Base-by-base conservation (phyloP, 2,329 filamentous ascomycete species). In the Fusarium sp. region DNA sequence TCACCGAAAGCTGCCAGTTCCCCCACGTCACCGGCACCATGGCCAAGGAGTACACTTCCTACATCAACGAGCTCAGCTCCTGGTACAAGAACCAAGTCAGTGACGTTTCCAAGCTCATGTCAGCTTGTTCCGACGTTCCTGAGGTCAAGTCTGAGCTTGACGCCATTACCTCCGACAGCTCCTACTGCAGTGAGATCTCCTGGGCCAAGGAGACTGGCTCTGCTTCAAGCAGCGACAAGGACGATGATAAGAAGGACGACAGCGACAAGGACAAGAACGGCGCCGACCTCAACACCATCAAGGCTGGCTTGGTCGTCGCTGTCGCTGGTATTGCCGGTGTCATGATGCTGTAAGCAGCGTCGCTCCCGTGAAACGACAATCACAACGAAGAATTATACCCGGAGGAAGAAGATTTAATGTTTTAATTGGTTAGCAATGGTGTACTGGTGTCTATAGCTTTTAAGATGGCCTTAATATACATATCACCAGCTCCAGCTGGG, bases 101-200 rank as follows among this genome's bases (percentile, higher is more conserved):
- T 4, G 70, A 63, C 1, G 34, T 76, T 18, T 63, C 62, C 6
- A 65, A 65, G 37, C 45, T 77, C 7, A 28, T 72, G 33, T 56
- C 70, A 1, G 76, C 75, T 10, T 77, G 75, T 57, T 74, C 65
- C 54, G 75, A 77, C n/a, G 73, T 76, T 11, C 73, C 74, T 20
- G 72, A 62, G 50, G 30, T 74, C 16, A 61, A 46, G 18, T 58
- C 45, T 15, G 13, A 47, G 9, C n/a, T 73, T 8, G 67, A 41
- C 1, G 31, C 34, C 8, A 11, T 63, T 1, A 58, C 53, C 18
- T 36, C 23, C 4, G 8, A 20, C 20, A 49, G 45, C 10, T 44
- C 65, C 16, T 8, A 58, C 6, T 73, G 71, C 40, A 50, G 46
- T 26, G 46, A 62, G 8, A 6, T 72, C 9, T 36, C 28, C 6